A percentile compares a stretch with the other conserved stretches of the same genome.
These are phyloP conservation scores for Lactarius tabidus DNA, from an alignment of 768 basidiomycete species.

Conservation along the genomic window DNA sequence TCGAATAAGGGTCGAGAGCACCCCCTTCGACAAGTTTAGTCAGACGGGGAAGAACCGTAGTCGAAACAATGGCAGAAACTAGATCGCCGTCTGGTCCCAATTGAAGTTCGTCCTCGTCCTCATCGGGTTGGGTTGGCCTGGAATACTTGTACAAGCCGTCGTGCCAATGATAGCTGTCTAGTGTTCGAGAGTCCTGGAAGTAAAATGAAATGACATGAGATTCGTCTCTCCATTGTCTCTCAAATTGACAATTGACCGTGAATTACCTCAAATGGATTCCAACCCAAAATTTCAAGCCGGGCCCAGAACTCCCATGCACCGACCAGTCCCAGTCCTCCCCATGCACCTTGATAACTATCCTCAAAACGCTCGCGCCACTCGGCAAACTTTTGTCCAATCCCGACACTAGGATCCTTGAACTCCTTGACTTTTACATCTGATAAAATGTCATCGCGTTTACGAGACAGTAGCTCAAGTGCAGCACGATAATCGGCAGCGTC, in stretches of 20 bases:
- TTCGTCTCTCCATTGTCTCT: not conserved
- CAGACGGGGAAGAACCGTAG: constrained; percentile 71
- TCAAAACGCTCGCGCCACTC: constrained; percentile 73
- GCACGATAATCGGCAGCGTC: constrained; percentile 66
- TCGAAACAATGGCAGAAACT: constrained; percentile 84
- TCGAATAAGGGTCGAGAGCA: constrained; percentile 78
- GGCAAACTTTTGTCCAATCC: constrained; percentile 57
- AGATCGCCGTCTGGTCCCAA: constrained; percentile 84
- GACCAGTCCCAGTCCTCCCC: constrained; percentile 83
- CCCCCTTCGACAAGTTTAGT: constrained; percentile 74
- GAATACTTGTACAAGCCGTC: constrained; percentile 74
- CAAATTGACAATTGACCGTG: not conserved
- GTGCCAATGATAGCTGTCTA: constrained; percentile 88
- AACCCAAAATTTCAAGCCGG: constrained; percentile 79
- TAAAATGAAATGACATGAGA: constrained; percentile 19
- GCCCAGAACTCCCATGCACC: constrained; percentile 95
- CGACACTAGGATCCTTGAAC: constrained; percentile 74
- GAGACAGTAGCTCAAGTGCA: constrained; percentile 53
- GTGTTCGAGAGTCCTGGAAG: constrained; percentile 44
- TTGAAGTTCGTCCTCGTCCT: constrained; percentile 46
- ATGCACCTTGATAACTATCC: constrained; percentile 84
- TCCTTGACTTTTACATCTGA: constrained; percentile 81
- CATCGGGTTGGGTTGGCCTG: constrained; percentile 25
- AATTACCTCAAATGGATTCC: constrained; percentile 81
- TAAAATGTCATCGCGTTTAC: constrained; percentile 54